A percentile compares a stretch with the other conserved stretches of the same genome.
Evolutionary conservation across 1,284 basidiomycete species (phyloP).

Genomic region (Ceratobasidium sp.): DNA sequence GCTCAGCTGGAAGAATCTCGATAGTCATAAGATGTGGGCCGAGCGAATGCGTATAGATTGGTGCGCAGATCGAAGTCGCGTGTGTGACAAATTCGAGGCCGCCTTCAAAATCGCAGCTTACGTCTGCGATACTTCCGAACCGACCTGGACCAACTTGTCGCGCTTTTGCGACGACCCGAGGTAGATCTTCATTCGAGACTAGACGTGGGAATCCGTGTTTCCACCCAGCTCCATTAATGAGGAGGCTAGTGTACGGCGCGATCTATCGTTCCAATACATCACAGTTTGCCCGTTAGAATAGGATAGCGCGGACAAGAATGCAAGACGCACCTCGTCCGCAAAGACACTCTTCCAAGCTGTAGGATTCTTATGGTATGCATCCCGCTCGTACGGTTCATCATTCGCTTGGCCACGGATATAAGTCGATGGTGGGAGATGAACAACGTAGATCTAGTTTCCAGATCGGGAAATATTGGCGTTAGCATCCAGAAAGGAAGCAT

Average conservation of each 20-base stretch:
- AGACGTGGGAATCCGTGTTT: conserved; percentile 80
- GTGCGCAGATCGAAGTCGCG: conserved; percentile 80
- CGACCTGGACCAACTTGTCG: conserved; percentile 66
- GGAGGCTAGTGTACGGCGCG: conserved; percentile 85
- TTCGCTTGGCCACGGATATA: conserved; percentile 65
- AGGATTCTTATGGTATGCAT: conserved; percentile 80
- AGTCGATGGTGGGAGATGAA: conserved; percentile 77
- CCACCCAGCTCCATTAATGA: conserved; percentile 92
- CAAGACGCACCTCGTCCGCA: conserved; percentile 69
- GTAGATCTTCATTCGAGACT: conserved; percentile 77
- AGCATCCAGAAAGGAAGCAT: conserved; percentile 1
- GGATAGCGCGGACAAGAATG: neutral
- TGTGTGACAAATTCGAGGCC: conserved; percentile 85
- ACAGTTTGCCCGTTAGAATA: neutral
- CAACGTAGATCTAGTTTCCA: conserved; percentile 77
- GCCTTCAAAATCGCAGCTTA: conserved; percentile 89
- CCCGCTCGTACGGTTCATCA: conserved; percentile 71
- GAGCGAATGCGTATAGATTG: conserved; percentile 72
- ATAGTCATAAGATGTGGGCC: conserved; percentile 80
- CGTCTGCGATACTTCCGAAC: conserved; percentile 83
- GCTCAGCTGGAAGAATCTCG: conserved; percentile 88
- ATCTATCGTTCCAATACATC: conserved; percentile 65
- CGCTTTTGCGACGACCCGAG: conserved; percentile 67
- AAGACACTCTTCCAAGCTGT: conserved; percentile 77
- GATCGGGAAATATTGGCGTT: neutral